Percentiles rank a stretch among this genome's conserved stretches.
Conservation (phyloP, 2,329 filamentous ascomycete species). For the Arthrobotrys musiformis region DNA sequence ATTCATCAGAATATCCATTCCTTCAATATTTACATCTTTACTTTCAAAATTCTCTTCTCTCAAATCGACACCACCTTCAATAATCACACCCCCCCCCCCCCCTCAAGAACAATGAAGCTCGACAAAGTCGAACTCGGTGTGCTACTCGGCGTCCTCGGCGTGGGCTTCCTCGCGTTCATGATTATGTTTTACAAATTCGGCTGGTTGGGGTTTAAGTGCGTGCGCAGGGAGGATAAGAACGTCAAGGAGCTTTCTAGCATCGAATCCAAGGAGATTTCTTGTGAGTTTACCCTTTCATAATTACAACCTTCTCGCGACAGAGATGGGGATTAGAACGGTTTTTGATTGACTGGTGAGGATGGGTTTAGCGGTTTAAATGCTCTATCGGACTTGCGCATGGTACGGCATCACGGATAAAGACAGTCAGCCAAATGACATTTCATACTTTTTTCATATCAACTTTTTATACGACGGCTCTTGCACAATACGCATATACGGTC, state of each 20-base stretch:
- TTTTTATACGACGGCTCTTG: not conserved
- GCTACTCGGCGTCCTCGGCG: conserved; percentile 32
- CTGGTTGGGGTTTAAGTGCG: conserved; percentile 15
- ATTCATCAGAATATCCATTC: conserved; percentile 16
- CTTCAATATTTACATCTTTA: conserved; percentile 1
- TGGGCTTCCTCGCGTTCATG: conserved; percentile 24
- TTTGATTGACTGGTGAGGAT: no score
- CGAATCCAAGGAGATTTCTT: no score
- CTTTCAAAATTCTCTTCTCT: conserved; percentile 1
- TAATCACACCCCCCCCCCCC: not conserved
- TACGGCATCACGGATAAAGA: no score
- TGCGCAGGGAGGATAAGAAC: conserved; percentile 8
- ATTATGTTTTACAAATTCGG: conserved; percentile 50
- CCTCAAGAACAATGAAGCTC: conserved; percentile 5
- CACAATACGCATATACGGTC: no score
- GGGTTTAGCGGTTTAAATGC: no score
- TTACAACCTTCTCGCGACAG: no score
- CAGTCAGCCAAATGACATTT: not conserved
- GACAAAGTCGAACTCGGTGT: not conserved
- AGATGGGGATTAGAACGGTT: no score
- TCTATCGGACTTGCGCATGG: no score
- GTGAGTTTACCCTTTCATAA: conserved; percentile 20
- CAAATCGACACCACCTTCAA: not conserved
- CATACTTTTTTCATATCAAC: not conserved
- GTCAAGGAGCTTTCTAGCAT: conserved; percentile 10